Conservation (phyloP, 352 stramenopile genomes). For the Halophytophthora batemanensis region DNA sequence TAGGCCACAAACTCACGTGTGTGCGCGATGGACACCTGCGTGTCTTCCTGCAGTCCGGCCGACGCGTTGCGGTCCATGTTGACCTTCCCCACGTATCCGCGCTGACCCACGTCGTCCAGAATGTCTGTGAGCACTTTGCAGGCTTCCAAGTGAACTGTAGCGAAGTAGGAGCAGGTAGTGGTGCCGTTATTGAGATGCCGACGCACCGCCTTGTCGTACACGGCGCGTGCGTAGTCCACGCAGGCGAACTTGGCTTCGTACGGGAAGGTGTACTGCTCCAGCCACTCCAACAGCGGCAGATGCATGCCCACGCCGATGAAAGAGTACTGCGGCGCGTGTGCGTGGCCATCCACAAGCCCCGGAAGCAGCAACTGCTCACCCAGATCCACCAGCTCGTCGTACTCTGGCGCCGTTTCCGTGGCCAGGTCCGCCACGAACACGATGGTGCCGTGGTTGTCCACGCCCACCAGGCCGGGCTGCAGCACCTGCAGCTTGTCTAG, state of each 20-base stretch:
- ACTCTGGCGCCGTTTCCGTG: slow-evolving; percentile 14
- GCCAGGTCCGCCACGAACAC: slow-evolving; percentile 43
- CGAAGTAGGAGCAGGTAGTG: slow-evolving; percentile 95
- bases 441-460: slow-evolving; percentile 44
- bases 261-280: slow-evolving; percentile 94
- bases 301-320: slow-evolving; percentile 94
- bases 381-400: slow-evolving; percentile 63
- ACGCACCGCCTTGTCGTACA: slow-evolving; percentile 89
- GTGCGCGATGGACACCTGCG: slow-evolving; percentile 73
- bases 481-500: slow-evolving; percentile 62
- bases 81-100: slow-evolving; percentile 93
- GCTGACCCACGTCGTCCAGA: slow-evolving; percentile 77
- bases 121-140: slow-evolving; percentile 91
- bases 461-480: slow-evolving; percentile 59
- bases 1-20: slow-evolving; percentile 89
- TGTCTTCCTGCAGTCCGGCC: slow-evolving; percentile 83
- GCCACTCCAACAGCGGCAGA: slow-evolving; percentile 90
- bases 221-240: slow-evolving; percentile 53
- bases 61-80: slow-evolving; percentile 94
- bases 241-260: slow-evolving; percentile 83
- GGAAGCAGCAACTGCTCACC: slow-evolving; percentile 85
- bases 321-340: slow-evolving; percentile 92
- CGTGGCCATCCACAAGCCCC: slow-evolving; percentile 93
- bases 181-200: slow-evolving; percentile 88
- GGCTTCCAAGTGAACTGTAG: slow-evolving; percentile 87